Evolutionary conservation across 805 yeast genomes (phyloP), one percentile per base, ranked within the genome.

Genomic region (Suhomyces sp.): DNA sequence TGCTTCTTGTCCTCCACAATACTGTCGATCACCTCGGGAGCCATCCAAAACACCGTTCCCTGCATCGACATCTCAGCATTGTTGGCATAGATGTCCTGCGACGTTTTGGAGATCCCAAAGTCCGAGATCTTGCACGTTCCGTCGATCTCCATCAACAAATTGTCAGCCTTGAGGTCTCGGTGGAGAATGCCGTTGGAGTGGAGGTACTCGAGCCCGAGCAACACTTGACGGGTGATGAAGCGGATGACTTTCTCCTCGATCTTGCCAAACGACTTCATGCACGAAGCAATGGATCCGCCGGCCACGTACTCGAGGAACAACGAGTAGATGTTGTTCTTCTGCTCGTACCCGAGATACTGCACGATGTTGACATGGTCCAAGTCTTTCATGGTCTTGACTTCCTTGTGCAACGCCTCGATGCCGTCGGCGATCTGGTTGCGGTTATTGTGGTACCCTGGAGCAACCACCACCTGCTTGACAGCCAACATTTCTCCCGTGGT

Each of bases 11-110:
- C 82, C 57, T 84, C 86, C 2, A 83, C 85, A 19, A 84, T 84
- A 54, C 90, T 90, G 66, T 91, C 93, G 48, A 94, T 91, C 58
- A 96, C 97, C 66, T 94, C 99, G 0, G 99, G 99, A 0, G 99
- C 99, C 99, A 94, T 94, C 99, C 99, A 94, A 68, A 92, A 94
- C 1, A 96, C 90, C 0, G 99, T 92, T 23, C 99, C 99, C 70
- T 96, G 97, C 96, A 90, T 90, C 10, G 97, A 92, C 96, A 92
- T 89, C 51, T 90, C 97, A 4, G 97, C 90, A 61, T 90, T 85
- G 67, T 94, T 91, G 29, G 88, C 85, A 67, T 94, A 93, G 23
- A 93, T 89, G 65, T 94, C 92, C 50, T 70, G 64, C 0, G 77
- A 71, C 63, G 85, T 83, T 67, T 90, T 92, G 42, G 97, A 91